A percentile compares a stretch with the other conserved stretches of the same genome.
Evolutionary conservation across 2,329 filamentous ascomycete genomes (phyloP).

Genomic region (Fusarium sulawesiense): DNA sequence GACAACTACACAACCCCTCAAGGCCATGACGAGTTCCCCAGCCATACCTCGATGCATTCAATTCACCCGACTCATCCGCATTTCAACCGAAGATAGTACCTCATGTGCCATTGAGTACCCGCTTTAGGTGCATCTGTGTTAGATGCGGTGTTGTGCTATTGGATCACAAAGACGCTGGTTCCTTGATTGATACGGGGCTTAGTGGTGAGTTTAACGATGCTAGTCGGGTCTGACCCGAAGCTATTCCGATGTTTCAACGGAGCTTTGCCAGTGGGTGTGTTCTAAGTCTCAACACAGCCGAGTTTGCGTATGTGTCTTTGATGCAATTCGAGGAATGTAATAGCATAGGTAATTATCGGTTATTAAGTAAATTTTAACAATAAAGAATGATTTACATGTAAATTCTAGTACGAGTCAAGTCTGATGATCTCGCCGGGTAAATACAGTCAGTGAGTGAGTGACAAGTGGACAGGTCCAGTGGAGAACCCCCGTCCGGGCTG

Average conservation of each 20-base stretch:
- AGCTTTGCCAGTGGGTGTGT: conserved; percentile 14
- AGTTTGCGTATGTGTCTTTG: background rate
- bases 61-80: conserved; percentile 27
- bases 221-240: conserved; percentile 19
- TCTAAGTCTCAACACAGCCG: background rate
- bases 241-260: conserved; percentile 32
- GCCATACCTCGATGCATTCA: conserved; percentile 4
- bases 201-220: conserved; percentile 8
- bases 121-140: conserved; percentile 32
- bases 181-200: conserved; percentile 21
- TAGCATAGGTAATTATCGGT: too few species aligned
- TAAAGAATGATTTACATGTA: fast-evolving
- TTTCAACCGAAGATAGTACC: conserved; percentile 35
- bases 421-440: background rate
- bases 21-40: conserved; percentile 18
- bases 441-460: background rate
- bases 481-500: background rate
- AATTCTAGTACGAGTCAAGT: background rate
- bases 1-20: conserved; percentile 13
- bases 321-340: too few species aligned
- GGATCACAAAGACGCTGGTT: conserved; percentile 18
- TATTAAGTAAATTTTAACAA: too few species aligned
- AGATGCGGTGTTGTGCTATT: conserved; percentile 39
- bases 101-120: conserved; percentile 39
- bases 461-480: background rate